Base-by-base conservation (phyloP, 306 rosid species). In the Mimosa pudica region DNA sequence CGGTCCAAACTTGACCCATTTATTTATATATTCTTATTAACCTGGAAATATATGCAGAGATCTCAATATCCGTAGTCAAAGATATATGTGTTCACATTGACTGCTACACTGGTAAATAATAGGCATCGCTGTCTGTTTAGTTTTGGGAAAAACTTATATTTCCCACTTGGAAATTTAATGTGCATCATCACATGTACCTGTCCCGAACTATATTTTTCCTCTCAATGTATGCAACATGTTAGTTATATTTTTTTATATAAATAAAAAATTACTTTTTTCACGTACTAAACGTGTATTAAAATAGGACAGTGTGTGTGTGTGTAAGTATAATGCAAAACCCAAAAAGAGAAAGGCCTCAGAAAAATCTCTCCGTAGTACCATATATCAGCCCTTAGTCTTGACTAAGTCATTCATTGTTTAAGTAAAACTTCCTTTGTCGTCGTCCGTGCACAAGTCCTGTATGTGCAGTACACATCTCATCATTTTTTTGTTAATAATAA, bases 1-100 rank as follows among this genome's bases (percentile, higher is more conserved):
- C 55, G 70, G 63, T 83, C 80, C 81, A 32, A 85, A 65, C 76
- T 87, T 89, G 86, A 85, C 90, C 88, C 87, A 86, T 85, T 65
- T 83, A 82, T 77, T 33, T 36, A 38, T 17, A n/a, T 64, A 77
- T 68, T 62, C 44, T 17, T 30, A 10, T 62, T 8, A 30, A 61
- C 35, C 67, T 10, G 30, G 10, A 61, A 14, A 20, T 8, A 20
- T 76, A 65, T 80, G 79, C 84, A 68, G 54, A 76, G 84, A 79
- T 70, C 77, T 77, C 71, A 30, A 55, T 74, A 64, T 12, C 3
- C 35, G 79, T 38, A 38, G 42, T 83, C 76, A 75, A 86, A 3
- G 42, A 38, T 38, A 69, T 74, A 77, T 35, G 77, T 77, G 10
- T 86, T 60, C 82, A 51, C 85, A 80, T 83, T 83, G 87, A 82